Percentiles rank a stretch among this genome's conserved stretches.
These are phyloP conservation scores for Musa troglodytarum DNA, from an alignment of 176 grass and related monocot genomes.

Conservation along the genomic window DNA sequence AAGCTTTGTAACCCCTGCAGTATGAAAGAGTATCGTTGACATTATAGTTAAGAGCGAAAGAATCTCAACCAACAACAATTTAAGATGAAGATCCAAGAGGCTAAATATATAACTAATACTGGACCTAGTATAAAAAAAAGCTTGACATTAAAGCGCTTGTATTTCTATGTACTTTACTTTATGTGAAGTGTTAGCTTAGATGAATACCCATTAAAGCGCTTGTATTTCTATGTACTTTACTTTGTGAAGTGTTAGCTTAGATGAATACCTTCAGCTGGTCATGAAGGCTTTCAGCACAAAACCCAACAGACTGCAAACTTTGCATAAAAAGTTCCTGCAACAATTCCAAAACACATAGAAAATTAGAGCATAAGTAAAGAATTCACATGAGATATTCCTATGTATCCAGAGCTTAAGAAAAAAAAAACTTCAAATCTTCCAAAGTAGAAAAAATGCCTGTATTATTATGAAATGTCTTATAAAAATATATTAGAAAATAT, in stretches of 20 bases:
- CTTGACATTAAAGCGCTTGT: background rate
- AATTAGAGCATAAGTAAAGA: background rate
- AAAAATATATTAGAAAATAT: no score
- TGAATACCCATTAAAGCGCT: slow-evolving; percentile 32
- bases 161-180: background rate
- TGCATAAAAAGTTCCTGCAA: slow-evolving; percentile 97
- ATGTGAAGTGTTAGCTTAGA: slow-evolving; percentile 6
- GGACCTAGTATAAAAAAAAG: background rate
- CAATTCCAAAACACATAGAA: slow-evolving; percentile 11
- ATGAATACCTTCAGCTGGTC: slow-evolving; percentile 85
- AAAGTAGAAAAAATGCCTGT: no score
- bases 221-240: background rate
- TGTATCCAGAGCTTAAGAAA: no score
- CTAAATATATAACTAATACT: background rate
- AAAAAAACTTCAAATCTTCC: no score
- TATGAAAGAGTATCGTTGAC: slow-evolving; percentile 13
- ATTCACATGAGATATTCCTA: background rate
- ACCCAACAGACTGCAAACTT: slow-evolving; percentile 74
- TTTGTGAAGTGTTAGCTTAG: slow-evolving; percentile 6
- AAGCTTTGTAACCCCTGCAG: slow-evolving; percentile 71
- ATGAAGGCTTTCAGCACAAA: slow-evolving; percentile 74
- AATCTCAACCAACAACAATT: background rate
- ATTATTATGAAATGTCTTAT: no score
- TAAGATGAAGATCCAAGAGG: slow-evolving; percentile 2
- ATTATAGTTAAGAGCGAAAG: slow-evolving; percentile 21